Conservation (phyloP, 495 filamentous ascomycete genomes). For the Glonium stellatum region DNA sequence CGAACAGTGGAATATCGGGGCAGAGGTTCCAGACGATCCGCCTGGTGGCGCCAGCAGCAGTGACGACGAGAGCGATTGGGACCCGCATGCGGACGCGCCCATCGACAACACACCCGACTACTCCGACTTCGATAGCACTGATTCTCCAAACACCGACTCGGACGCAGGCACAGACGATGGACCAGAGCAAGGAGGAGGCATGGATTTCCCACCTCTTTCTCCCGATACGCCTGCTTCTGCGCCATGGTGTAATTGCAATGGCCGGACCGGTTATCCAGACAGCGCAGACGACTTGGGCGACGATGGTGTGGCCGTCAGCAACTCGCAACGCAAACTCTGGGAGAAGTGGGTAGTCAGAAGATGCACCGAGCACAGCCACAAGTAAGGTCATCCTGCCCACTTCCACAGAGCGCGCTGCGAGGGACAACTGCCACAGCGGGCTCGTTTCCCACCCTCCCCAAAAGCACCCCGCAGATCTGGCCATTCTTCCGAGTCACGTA, state of each 20-base stretch:
- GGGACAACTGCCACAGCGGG: background rate
- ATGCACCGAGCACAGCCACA: constrained; percentile 33
- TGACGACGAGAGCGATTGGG: constrained; percentile 30
- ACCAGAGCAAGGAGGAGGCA: constrained; percentile 29
- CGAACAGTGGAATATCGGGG: constrained; percentile 33
- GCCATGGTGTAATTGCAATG: constrained; percentile 45
- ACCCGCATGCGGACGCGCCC: constrained; percentile 18
- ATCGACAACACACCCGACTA: constrained; percentile 15
- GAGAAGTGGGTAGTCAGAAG: constrained; percentile 51
- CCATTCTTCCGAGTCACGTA: background rate
- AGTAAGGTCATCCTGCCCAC: background rate
- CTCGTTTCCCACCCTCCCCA: too few species aligned
- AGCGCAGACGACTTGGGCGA: constrained; percentile 50
- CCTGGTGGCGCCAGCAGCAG: constrained; percentile 36
- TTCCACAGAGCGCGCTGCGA: background rate
- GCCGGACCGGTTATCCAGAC: constrained; percentile 28
- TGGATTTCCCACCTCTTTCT: constrained; percentile 37
- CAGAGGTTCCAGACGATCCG: constrained; percentile 43
- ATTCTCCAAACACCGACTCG: constrained; percentile 17
- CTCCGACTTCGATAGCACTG: constrained; percentile 11
- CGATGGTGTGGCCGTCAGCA: constrained; percentile 47
- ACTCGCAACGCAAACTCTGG: constrained; percentile 53
- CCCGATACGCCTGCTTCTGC: constrained; percentile 41
- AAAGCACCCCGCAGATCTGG: background rate
- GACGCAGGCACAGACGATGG: constrained; percentile 31